These are phyloP conservation scores for Synchytrium microbalum DNA, from an alignment of 371 early-diverging fungal species.

Conservation along the genomic window DNA sequence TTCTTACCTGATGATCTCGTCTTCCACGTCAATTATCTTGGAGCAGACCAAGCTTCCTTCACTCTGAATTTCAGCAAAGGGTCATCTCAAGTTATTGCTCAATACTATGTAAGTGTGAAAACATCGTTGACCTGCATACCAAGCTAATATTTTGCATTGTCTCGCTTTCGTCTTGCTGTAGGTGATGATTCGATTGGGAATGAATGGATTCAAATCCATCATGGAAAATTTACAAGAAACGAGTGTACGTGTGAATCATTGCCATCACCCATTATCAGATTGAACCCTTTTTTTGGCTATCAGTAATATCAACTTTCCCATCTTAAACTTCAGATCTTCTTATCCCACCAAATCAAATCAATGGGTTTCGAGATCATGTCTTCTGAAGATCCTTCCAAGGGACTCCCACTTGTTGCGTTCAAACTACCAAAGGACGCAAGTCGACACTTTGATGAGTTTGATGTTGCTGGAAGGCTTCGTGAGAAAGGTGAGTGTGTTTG, in stretches of 20 bases:
- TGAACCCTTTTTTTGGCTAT: too few relatives aligned
- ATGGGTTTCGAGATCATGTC: constrained; percentile 47
- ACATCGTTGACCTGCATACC: too few relatives aligned
- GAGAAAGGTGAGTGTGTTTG: too few relatives aligned
- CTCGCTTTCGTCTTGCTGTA: too few relatives aligned
- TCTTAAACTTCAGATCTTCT: too few relatives aligned
- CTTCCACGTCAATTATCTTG: constrained; percentile 61
- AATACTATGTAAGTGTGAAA: too few relatives aligned
- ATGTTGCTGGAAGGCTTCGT: constrained; percentile 40
- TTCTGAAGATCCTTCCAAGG: constrained; percentile 43
- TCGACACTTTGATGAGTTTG: constrained; percentile 32
- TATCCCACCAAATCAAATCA: too few relatives aligned
- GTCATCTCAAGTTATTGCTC: constrained; percentile 56
- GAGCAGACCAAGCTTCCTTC: constrained; percentile 53
- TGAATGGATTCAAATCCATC: constrained; percentile 52
- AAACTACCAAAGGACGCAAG: constrained; percentile 19
- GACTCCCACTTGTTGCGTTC: constrained; percentile 63
- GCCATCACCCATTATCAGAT: too few relatives aligned
- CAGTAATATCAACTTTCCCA: too few relatives aligned
- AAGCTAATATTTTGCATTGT: too few relatives aligned
- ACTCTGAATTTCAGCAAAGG: constrained; percentile 65
- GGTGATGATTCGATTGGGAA: constrained; percentile 58
- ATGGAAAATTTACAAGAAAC: constrained; percentile 37
- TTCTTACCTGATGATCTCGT: constrained; percentile 56
- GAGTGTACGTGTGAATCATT: too few relatives aligned